These are phyloP conservation scores for Diatrype stigma DNA, from an alignment of 2,329 filamentous ascomycete genomes.

Conservation along the genomic window DNA sequence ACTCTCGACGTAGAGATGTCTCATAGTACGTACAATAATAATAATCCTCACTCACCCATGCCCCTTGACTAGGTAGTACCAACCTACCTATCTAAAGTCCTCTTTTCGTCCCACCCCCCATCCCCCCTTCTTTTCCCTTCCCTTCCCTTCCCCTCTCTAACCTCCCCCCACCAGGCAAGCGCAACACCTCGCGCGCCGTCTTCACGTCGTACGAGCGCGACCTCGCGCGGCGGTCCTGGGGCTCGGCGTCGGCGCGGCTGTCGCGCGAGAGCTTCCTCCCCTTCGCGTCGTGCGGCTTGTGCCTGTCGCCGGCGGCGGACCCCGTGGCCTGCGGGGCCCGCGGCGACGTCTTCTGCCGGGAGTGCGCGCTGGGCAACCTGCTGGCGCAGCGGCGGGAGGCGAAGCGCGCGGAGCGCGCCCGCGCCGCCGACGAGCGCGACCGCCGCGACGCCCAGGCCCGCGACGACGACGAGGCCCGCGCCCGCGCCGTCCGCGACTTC, in stretches of 20 bases:
- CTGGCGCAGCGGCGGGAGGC: conserved; percentile 88
- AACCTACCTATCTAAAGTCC: conserved; percentile 34
- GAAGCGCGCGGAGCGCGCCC: conserved; percentile 68
- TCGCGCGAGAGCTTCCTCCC: conserved; percentile 87
- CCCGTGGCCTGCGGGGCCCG: conserved; percentile 73
- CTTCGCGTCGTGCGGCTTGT: conserved; percentile 85
- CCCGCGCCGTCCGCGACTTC: conserved; percentile 69
- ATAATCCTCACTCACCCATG: neutral
- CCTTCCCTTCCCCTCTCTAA: neutral
- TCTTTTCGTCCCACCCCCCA: no score
- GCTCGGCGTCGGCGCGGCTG: conserved; percentile 75
- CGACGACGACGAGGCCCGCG: conserved; percentile 63
- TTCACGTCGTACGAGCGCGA: conserved; percentile 90
- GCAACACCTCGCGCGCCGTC: conserved; percentile 86
- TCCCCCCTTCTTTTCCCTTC: no score
- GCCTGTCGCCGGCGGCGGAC: conserved; percentile 73
- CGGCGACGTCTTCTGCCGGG: conserved; percentile 91
- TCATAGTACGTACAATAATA: neutral
- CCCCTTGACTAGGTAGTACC: conserved; percentile 35
- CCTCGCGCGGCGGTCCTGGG: conserved; percentile 78
- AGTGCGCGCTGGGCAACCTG: conserved; percentile 90
- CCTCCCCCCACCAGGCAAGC: conserved; percentile 54
- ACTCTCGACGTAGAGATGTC: no score
- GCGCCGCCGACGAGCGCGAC: conserved; percentile 59
- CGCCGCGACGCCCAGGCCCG: conserved; percentile 54